Base-by-base conservation (phyloP, 2,329 filamentous ascomycete species). In the Pestalotiopsis sp. region DNA sequence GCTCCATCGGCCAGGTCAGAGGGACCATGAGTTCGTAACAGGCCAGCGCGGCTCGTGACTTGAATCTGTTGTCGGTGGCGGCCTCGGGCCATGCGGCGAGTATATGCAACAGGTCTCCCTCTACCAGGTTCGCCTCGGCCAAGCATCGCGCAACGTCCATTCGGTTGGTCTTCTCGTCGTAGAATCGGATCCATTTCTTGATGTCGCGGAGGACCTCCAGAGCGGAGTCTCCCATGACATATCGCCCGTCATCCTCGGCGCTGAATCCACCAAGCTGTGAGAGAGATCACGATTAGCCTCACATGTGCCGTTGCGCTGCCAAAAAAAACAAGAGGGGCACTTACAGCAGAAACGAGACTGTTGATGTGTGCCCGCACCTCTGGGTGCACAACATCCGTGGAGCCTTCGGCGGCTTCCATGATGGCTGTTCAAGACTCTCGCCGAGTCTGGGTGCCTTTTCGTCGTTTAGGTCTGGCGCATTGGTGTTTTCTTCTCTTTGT, bases 111-210 rank as follows among this genome's bases (percentile, higher is more conserved):
- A 99, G 82, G 80, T 99, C 96, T 65, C 93, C 93, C 77, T 92
- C 92, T 68, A 98, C 89, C n/a, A 99, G 81, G 77, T 98, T 98
- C 59, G 94, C 92, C 80, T 98, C 94, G 76, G 94, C 91, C 73
- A 98, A 86, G 79, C 94, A 98, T 81, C 96, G 89, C 70, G 95
- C 95, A 69, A 99, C 96, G 78, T 99, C 96, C 86, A 97, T 92
- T 73, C 95, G 92, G 78, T 97, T 97, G 72, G 92, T 90, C 79
- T 97, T 97, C 78, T 97, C 93, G 80, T 98, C 95, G 85, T 96
- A 96, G 71, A 97, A 90, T 74, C 94, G 94, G 73, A 99, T 87
- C 96, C 96, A 99, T 88, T 92, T 92, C 78, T 96, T 95, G 67
- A 99, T 87, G 81, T 99, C 96, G 71, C 95, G 94, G 68, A 99